Percentiles rank a stretch among this genome's conserved stretches.
Conservation (phyloP, 148 eudicot genomes). For the Amaranthus palmeri region DNA sequence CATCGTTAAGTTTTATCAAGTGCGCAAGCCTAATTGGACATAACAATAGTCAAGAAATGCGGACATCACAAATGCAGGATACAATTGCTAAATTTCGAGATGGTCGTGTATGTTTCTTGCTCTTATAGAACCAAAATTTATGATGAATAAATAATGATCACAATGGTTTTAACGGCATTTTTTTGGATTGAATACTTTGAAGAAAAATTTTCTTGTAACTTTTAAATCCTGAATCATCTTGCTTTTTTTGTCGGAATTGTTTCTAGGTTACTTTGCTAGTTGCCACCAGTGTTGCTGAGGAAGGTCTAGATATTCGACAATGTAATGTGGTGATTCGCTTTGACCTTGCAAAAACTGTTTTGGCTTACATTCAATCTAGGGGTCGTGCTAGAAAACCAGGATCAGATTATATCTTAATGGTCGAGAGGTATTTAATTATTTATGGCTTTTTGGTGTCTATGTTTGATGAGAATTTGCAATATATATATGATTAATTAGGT, state of each 20-base stretch:
- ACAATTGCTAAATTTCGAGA: conserved; percentile 85
- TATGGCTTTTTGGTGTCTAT: not conserved
- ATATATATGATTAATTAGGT: conserved; percentile 6
- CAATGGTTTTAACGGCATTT: not conserved
- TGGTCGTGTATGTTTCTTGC: conserved; percentile 73
- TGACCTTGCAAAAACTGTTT: conserved; percentile 97
- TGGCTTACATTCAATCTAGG: conserved; percentile 98
- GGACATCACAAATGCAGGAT: conserved; percentile 93
- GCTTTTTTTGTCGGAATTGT: conserved; percentile 7
- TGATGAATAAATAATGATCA: not conserved
- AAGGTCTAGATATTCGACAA: conserved; percentile 98
- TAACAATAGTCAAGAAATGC: conserved; percentile 96
- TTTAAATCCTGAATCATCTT: not conserved
- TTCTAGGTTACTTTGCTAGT: conserved; percentile 87
- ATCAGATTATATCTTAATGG: conserved; percentile 97
- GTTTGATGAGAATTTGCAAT: not conserved
- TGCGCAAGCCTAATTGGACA: conserved; percentile 95
- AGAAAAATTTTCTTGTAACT: not conserved
- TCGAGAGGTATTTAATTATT: conserved; percentile 85
- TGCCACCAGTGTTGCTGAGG: conserved; percentile 99
- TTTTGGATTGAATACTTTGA: conserved; percentile 1
- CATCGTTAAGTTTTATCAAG: conserved; percentile 73
- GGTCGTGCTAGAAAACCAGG: conserved; percentile 99
- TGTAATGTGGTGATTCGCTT: conserved; percentile 98
- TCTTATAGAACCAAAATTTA: too few relatives aligned